These are phyloP conservation scores for Reutealis trisperma DNA, from an alignment of 345 rosid genomes.

Conservation along the genomic window DNA sequence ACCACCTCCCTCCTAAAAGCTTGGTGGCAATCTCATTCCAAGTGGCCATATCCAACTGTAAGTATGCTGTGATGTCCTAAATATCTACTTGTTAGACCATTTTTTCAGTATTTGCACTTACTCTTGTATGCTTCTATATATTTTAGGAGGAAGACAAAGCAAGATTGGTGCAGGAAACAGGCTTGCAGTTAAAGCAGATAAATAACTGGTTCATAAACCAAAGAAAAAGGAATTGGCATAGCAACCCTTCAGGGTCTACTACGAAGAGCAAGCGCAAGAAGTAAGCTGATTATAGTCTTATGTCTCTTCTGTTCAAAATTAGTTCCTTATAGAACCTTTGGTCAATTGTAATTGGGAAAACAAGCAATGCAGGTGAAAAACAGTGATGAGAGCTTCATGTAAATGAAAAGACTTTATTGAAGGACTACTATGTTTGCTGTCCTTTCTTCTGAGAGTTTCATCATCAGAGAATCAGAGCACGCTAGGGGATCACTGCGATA, in stretches of 20 bases:
- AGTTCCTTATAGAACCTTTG: neutral
- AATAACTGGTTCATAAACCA: conserved; percentile 93
- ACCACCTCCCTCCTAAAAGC: conserved; percentile 73
- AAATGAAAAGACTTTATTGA: neutral
- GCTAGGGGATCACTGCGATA: neutral
- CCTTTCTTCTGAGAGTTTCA: neutral
- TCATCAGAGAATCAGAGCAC: neutral
- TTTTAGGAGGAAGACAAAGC: conserved; percentile 84
- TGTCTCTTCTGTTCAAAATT: neutral
- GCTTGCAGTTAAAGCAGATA: conserved; percentile 83
- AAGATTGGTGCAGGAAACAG: conserved; percentile 75
- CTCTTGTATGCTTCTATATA: conserved; percentile 7
- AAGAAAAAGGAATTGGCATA: conserved; percentile 89
- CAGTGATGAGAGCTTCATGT: conserved; percentile 24
- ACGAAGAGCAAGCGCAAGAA: conserved; percentile 78
- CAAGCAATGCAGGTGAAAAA: conserved; percentile 42
- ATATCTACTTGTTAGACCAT: neutral
- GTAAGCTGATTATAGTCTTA: conserved; percentile 35
- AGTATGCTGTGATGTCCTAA: conserved; percentile 8
- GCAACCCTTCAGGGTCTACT: conserved; percentile 61
- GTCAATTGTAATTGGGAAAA: conserved; percentile 15
- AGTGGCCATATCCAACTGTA: conserved; percentile 97
- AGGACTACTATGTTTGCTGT: neutral
- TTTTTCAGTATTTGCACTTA: neutral
- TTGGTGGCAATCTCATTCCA: conserved; percentile 91